A percentile compares a stretch with the other conserved stretches of the same genome.
These are phyloP conservation scores for Ceriops tagal DNA, from an alignment of 345 rosid species.

Conservation along the genomic window DNA sequence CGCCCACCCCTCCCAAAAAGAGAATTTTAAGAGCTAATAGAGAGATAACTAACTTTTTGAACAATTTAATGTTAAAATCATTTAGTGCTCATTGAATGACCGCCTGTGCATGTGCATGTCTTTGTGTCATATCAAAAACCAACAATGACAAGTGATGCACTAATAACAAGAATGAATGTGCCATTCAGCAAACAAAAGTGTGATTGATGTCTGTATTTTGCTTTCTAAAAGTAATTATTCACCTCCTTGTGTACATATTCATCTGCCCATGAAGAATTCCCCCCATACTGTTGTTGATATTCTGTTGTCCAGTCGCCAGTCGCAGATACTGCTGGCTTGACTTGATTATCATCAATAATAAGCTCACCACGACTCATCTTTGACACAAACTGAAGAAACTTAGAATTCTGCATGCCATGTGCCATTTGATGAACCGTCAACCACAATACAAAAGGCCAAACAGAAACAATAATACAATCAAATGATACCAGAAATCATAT, in stretches of 20 bases:
- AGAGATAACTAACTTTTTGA: too few species aligned
- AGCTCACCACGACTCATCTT: constrained; percentile 99
- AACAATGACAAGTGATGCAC: too few species aligned
- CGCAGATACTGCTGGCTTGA: constrained; percentile 53
- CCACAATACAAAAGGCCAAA: neutral
- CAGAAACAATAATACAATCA: neutral
- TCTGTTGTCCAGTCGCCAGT: constrained; percentile 88
- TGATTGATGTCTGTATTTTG: neutral
- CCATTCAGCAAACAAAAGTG: neutral
- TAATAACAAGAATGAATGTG: neutral
- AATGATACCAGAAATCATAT: too few species aligned
- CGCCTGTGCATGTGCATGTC: too few species aligned
- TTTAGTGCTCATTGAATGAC: too few species aligned
- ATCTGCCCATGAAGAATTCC: constrained; percentile 84
- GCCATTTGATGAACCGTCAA: constrained; percentile 1
- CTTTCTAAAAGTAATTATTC: constrained; percentile 28
- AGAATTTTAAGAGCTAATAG: too few species aligned
- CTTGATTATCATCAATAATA: constrained; percentile 88
- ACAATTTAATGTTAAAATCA: too few species aligned
- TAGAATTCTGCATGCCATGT: constrained; percentile 75
- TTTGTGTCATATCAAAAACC: too few species aligned
- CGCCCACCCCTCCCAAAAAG: too few species aligned
- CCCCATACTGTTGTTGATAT: constrained; percentile 70
- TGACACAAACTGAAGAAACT: constrained; percentile 95
- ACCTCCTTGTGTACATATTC: constrained; percentile 61